A percentile compares a stretch with the other conserved stretches of the same genome.
Evolutionary conservation across 805 yeast species (phyloP).

Genomic region (Saccharomycopsis sp.): DNA sequence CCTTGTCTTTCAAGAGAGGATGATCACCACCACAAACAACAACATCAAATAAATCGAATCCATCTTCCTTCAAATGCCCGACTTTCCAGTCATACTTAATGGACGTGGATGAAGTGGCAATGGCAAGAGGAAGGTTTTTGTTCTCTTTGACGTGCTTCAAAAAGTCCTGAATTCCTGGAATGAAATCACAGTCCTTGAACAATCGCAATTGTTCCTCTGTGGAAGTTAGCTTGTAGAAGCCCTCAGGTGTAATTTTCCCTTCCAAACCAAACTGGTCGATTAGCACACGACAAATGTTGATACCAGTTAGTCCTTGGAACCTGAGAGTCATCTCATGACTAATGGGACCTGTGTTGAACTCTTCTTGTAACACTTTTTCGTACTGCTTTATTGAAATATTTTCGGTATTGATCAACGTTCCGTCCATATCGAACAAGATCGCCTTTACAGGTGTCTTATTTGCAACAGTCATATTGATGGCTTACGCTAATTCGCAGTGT

Average conservation of each 20-base stretch:
- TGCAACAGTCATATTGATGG: neutral
- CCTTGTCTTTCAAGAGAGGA: conserved; percentile 73
- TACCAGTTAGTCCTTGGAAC: conserved; percentile 87
- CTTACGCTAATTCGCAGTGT: too few relatives aligned
- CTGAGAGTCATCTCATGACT: conserved; percentile 85
- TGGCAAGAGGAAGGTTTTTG: conserved; percentile 62
- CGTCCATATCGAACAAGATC: conserved; percentile 69
- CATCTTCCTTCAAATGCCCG: conserved; percentile 45
- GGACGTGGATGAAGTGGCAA: conserved; percentile 76
- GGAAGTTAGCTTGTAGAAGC: conserved; percentile 43
- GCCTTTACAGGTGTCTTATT: neutral
- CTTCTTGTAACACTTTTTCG: conserved; percentile 64
- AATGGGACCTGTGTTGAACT: conserved; percentile 67
- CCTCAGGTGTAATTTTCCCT: conserved; percentile 47
- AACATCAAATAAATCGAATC: conserved; percentile 54
- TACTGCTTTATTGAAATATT: conserved; percentile 46
- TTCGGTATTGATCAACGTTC: conserved; percentile 84
- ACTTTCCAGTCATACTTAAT: conserved; percentile 67
- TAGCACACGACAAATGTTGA: conserved; percentile 56
- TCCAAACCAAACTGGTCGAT: conserved; percentile 64
- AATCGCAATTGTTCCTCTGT: conserved; percentile 40
- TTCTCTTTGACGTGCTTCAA: conserved; percentile 44
- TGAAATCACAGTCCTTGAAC: conserved; percentile 59
- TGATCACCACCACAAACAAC: conserved; percentile 84
- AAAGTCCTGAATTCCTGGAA: conserved; percentile 82